Evolutionary conservation across 345 rosid genomes (phyloP), one percentile per base, ranked within the genome.

Genomic region (Eucalyptus cladocalyx): DNA sequence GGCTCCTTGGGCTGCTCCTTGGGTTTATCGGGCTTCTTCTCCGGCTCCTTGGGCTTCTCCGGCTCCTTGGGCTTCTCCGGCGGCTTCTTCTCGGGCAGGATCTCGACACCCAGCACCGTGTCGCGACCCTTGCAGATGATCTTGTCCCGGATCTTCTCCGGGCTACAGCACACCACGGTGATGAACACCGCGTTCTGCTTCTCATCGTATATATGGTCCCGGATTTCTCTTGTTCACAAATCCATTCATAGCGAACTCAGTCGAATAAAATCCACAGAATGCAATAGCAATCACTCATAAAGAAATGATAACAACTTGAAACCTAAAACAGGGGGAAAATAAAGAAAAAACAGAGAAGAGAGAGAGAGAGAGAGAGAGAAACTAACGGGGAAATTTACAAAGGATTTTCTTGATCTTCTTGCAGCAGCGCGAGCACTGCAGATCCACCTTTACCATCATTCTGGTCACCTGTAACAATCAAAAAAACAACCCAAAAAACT

Each of bases 371-470:
- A 51, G 87, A 85, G 76, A 32, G 8, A 58, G 60, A 54, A 37
- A 94, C 98, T 95, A 92, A 97, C 98, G 94, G 91, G 97, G 98
- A 83, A 92, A 91, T 90, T 92, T 90, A 88, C 93, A 90, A 18
- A 93, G 92, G 23, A 89, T 54, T 88, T 87, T 91, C 89, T 87
- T 93, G 67, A 93, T 92, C 92, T 92, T 92, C 92, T 34, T 88
- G 87, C 11, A 18, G 90, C 95, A 93, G 87, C 89, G 90, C 42
- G 53, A 49, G 67, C 95, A 93, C 23, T 49, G 88, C 37, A 92
- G 94, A 54, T 92, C 93, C 18, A 91, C 94, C 81, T 89, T 89
- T 16, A 93, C 87, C 89, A 34, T 80, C 95, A 93, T 92, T 34
- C 0, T 6, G 45, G 93, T 90, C 26, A 88, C 92, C 95, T 92